Evolutionary conservation across 2,329 filamentous ascomycete genomes (phyloP), one percentile per base, ranked within the genome.

Genomic region (Nothomitra cinnamomea): DNA sequence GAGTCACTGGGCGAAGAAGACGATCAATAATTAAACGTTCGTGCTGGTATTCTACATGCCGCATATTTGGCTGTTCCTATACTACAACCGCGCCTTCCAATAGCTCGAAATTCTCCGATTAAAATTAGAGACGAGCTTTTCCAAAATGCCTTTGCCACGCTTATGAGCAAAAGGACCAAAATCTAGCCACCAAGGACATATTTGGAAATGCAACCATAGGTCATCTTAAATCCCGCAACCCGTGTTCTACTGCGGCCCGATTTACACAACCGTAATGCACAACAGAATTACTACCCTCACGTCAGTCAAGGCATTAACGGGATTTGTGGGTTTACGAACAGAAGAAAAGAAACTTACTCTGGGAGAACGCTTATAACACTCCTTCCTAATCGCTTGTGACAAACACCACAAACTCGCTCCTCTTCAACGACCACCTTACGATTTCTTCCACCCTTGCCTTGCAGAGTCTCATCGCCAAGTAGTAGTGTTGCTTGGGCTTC

Each of bases 331-430:
- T 28, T 35, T 10, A 3, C 25, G 24, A 8, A 36, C 15, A 32
- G 21, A 32, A 28, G 22, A 22, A 28, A 50, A 10, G 2, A 21
- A 22, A 74, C 76, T 64, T 81, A 87, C 69, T 94, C 85, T 5
- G 89, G 87, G 67, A 92, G 76, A 12, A 95, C 89, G 41, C 89
- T 83, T 56, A 96, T 84, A 17, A 95, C 92, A 65, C 85, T 94
- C 1, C 87, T 84, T 1, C 89, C 90, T 58, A 98, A 77, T 59
- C 92, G 75, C 73, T 95, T 96, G 67, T 95, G 85, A 65, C 92
- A 98, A 15, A 94, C 86, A 12, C 85, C 82, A 65, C 92, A 98
- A 53, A 95, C 83, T 52, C 87, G 75, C 63, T 96, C 90, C 61
- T 98, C 90, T 8, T 78, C 80, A 52, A 98, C 81, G 19, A 87